These are phyloP conservation scores for Amphibolis antarctica DNA, from an alignment of 106 monocot genomes.

Conservation along the genomic window DNA sequence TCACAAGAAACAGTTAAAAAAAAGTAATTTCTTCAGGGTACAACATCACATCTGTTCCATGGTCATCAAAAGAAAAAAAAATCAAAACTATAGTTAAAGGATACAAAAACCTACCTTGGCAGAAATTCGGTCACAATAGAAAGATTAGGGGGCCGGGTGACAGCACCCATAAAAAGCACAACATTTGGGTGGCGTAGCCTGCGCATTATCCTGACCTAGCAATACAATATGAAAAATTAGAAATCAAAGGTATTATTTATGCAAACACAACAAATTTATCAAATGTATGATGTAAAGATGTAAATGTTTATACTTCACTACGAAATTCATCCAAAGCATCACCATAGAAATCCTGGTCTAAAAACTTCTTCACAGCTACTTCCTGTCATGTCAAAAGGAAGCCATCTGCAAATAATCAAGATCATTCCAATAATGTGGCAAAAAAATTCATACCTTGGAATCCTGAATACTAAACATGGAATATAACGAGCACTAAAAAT, in stretches of 20 bases:
- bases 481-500: too few relatives aligned
- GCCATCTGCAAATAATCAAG: background rate
- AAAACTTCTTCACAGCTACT: slow-evolving; percentile 97
- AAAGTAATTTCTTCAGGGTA: too few relatives aligned
- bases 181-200: slow-evolving; percentile 97
- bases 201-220: slow-evolving; percentile 89
- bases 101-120: slow-evolving; percentile 51
- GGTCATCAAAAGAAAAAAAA: background rate
- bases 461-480: too few relatives aligned
- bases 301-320: slow-evolving; percentile 46
- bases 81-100: background rate
- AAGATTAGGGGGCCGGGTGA: slow-evolving; percentile 88
- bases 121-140: slow-evolving; percentile 96
- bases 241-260: background rate
- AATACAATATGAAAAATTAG: slow-evolving; percentile 5
- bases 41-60: too few relatives aligned
- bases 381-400: slow-evolving; percentile 42
- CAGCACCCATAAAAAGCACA: slow-evolving; percentile 95
- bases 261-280: background rate
- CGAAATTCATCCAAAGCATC: slow-evolving; percentile 97
- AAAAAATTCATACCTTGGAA: too few relatives aligned
- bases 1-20: background rate
- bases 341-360: slow-evolving; percentile 94
- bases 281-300: background rate
- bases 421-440: too few relatives aligned